phyloP scores from a whole-genome alignment of 2,329 filamentous ascomycete genomes.

The Cercospora sp. region DNA sequence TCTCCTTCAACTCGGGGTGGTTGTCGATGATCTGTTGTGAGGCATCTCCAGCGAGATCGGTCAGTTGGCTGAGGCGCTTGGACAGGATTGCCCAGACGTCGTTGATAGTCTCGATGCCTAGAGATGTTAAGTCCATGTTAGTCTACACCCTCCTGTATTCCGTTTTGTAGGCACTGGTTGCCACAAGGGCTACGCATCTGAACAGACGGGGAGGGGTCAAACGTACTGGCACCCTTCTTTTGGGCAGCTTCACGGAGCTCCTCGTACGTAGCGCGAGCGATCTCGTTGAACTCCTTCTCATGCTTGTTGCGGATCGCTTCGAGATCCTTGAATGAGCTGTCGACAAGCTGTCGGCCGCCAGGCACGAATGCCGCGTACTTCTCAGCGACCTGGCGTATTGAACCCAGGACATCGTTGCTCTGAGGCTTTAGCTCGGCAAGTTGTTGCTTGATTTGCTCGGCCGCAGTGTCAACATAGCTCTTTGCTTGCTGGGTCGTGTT shows the following conservation, averaged over 20 bases:
- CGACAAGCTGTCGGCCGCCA: conserved; percentile 67
- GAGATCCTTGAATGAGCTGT: conserved; percentile 68
- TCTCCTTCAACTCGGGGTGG: conserved; percentile 71
- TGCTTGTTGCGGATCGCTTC: conserved; percentile 69
- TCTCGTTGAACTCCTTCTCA: conserved; percentile 67
- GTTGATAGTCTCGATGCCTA: conserved; percentile 57
- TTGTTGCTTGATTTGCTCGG: conserved; percentile 55
- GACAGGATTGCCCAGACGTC: conserved; percentile 64
- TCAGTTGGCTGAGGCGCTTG: conserved; percentile 61
- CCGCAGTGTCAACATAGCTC: conserved; percentile 58
- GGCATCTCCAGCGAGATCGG: conserved; percentile 63
- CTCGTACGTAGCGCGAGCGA: conserved; percentile 66
- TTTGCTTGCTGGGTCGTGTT: conserved; percentile 58
- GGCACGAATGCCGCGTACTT: conserved; percentile 72
- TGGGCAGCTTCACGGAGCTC: conserved; percentile 62
- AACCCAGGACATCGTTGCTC: conserved; percentile 66
- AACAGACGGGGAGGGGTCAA: not conserved
- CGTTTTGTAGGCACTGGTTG: not conserved
- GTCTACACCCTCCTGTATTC: not conserved
- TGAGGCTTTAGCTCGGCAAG: conserved; percentile 56
- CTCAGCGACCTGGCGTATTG: conserved; percentile 65
- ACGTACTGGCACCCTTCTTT: conserved; percentile 58
- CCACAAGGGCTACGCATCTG: not conserved
- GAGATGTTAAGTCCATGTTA: not conserved
- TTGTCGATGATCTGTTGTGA: conserved; percentile 68